A percentile compares a stretch with the other conserved stretches of the same genome.
phyloP scores from a whole-genome alignment of 257 asterid genomes.

The Gentiana dahurica region DNA sequence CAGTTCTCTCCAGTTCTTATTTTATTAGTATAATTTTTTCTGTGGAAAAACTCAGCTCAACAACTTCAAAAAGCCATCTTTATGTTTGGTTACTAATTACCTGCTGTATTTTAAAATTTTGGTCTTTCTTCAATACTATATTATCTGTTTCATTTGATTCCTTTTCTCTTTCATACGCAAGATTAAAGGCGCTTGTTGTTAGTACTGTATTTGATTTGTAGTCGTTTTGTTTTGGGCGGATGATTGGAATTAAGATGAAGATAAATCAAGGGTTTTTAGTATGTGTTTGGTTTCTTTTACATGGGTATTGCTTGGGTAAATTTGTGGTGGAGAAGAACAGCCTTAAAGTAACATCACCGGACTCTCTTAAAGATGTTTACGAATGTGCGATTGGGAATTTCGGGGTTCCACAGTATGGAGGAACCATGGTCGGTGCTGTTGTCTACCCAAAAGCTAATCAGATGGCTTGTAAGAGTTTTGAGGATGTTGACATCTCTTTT shows the following conservation, averaged over 20 bases:
- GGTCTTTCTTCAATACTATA: too few relatives aligned
- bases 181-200: too few relatives aligned
- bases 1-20: too few relatives aligned
- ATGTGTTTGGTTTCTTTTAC: conserved; percentile 33
- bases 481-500: conserved; percentile 37
- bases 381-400: conserved; percentile 97
- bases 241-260: conserved; percentile 30
- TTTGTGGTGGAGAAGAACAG: conserved; percentile 95
- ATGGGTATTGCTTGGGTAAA: conserved; percentile 56
- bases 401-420: conserved; percentile 95
- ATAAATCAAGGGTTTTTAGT: conserved; percentile 25
- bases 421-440: conserved; percentile 71
- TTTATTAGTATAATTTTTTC: too few relatives aligned
- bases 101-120: too few relatives aligned
- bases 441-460: conserved; percentile 74
- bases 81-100: too few relatives aligned
- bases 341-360: conserved; percentile 77
- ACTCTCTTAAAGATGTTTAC: conserved; percentile 47
- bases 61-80: too few relatives aligned
- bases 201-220: too few relatives aligned
- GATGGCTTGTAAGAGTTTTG: conserved; percentile 50
- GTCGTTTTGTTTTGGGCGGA: too few relatives aligned
- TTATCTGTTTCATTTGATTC: too few relatives aligned
- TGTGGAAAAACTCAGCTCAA: too few relatives aligned
- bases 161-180: too few relatives aligned